Conservation (phyloP, 179 eudicot species). For the Camellia oleifera region DNA sequence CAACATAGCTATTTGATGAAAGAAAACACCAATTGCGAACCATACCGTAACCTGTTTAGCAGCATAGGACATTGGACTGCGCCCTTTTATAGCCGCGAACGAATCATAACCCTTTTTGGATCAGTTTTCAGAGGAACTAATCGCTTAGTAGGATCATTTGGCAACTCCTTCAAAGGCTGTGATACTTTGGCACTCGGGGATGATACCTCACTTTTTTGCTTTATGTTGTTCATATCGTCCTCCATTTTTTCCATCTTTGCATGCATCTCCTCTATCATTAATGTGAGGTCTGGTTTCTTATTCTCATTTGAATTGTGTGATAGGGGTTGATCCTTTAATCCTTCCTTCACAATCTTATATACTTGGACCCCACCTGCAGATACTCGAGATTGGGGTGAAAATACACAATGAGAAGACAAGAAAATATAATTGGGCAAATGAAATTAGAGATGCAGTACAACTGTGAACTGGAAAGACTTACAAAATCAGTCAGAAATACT, state of each 20-base stretch:
- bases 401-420: neutral
- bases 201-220: conserved; percentile 24
- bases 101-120: conserved; percentile 50
- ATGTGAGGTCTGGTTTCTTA: conserved; percentile 23
- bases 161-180: conserved; percentile 29
- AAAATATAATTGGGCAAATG: neutral
- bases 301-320: conserved; percentile 14
- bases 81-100: conserved; percentile 55
- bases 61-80: neutral
- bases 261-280: conserved; percentile 40
- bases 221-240: conserved; percentile 31
- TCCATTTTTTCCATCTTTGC: conserved; percentile 41
- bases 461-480: neutral
- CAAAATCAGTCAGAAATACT: neutral
- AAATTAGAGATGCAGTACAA: neutral
- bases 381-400: neutral
- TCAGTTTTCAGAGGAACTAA: conserved; percentile 20
- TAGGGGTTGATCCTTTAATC: conserved; percentile 25
- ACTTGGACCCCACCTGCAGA: conserved; percentile 37
- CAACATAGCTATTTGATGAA: neutral
- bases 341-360: conserved; percentile 44
- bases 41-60: neutral
- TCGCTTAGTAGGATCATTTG: conserved; percentile 35
- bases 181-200: conserved; percentile 20
- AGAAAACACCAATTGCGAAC: neutral